A percentile compares a stretch with the other conserved stretches of the same genome.
These are phyloP conservation scores for Candida alai DNA, from an alignment of 805 yeast species.

Conservation along the genomic window DNA sequence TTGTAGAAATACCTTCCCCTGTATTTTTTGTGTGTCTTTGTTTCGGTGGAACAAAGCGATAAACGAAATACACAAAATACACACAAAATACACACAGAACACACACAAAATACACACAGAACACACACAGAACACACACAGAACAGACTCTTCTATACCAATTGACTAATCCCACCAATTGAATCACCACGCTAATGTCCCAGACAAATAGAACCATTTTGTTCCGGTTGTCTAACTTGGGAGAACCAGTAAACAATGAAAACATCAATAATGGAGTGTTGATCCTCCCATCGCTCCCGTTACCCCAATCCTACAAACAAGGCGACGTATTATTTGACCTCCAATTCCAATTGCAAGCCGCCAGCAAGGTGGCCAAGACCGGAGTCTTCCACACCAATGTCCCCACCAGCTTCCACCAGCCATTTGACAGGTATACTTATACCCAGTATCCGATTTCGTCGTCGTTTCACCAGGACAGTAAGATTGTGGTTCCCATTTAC, in stretches of 20 bases:
- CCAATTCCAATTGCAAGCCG: constrained; percentile 67
- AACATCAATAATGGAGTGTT: constrained; percentile 45
- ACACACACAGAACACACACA: too few relatives aligned
- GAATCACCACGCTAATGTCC: too few relatives aligned
- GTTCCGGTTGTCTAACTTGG: constrained; percentile 43
- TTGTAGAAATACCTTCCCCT: too few relatives aligned
- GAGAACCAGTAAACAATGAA: constrained; percentile 41
- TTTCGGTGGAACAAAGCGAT: too few relatives aligned
- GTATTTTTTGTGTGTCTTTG: too few relatives aligned
- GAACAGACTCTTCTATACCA: too few relatives aligned
- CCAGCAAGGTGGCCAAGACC: constrained; percentile 65
- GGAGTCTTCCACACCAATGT: constrained; percentile 74
- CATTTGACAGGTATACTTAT: constrained; percentile 57
- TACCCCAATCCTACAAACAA: constrained; percentile 24
- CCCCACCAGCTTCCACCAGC: constrained; percentile 42
- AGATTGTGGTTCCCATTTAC: constrained; percentile 57
- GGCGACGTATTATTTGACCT: constrained; percentile 47
- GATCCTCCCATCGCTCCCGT: constrained; percentile 46
- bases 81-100: too few relatives aligned
- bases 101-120: too few relatives aligned
- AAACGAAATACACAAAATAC: too few relatives aligned
- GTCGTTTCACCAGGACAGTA: constrained; percentile 62
- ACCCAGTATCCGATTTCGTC: constrained; percentile 47
- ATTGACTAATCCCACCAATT: too few relatives aligned
- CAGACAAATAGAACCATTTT: constrained; percentile 35